These are phyloP conservation scores for Elsinoe fawcettii DNA, from an alignment of 2,329 filamentous ascomycete genomes.

Conservation along the genomic window DNA sequence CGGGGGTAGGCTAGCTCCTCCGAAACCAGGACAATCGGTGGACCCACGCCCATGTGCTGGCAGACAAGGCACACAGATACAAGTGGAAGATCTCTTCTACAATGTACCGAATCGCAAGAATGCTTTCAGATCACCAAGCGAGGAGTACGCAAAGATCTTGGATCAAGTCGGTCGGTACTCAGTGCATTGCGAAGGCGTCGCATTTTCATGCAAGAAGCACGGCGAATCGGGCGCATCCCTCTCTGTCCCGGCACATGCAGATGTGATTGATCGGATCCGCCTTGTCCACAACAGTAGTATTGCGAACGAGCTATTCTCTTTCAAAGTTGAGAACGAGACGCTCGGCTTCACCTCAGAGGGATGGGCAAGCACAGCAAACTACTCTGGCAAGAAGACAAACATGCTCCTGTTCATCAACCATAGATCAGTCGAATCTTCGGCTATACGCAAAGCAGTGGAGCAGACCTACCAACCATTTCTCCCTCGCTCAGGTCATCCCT, in stretches of 20 bases:
- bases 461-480: constrained; percentile 81
- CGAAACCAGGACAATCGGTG: constrained; percentile 78
- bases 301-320: constrained; percentile 79
- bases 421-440: constrained; percentile 79
- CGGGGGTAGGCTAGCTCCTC: constrained; percentile 68
- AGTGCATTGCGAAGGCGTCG: constrained; percentile 82
- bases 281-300: constrained; percentile 79
- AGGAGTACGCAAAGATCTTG: constrained; percentile 96
- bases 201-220: constrained; percentile 94
- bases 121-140: constrained; percentile 83
- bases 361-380: constrained; percentile 86
- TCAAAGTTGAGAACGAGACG: constrained; percentile 61
- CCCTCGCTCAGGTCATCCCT: constrained; percentile 89
- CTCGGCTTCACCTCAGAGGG: constrained; percentile 80
- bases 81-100: constrained; percentile 93
- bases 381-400: constrained; percentile 81
- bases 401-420: constrained; percentile 95
- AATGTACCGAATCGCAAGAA: constrained; percentile 82
- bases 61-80: constrained; percentile 84
- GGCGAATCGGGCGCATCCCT: constrained; percentile 79
- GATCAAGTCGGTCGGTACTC: constrained; percentile 91
- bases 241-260: constrained; percentile 66
- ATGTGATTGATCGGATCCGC: constrained; percentile 72
- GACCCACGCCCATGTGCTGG: constrained; percentile 86
- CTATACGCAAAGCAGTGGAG: constrained; percentile 83